Conservation (phyloP, 2,329 filamentous ascomycete species). For the Aphanoascus verrucosus region DNA sequence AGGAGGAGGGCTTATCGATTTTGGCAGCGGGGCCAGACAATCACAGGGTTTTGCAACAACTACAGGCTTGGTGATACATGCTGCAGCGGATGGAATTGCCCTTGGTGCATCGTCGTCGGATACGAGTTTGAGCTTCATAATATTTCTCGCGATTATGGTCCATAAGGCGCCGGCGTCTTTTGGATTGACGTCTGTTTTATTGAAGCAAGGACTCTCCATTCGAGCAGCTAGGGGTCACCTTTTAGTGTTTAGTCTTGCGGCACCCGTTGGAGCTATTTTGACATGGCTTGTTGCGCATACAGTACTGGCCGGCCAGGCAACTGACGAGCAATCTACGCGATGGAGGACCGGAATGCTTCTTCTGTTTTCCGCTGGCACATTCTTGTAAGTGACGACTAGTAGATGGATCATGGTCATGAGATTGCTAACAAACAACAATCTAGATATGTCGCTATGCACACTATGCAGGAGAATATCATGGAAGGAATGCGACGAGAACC, state of each 20-base stretch:
- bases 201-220: conserved; percentile 86
- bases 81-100: conserved; percentile 87
- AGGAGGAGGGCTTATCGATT: conserved; percentile 28
- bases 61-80: conserved; percentile 88
- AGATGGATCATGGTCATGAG: conserved; percentile 12
- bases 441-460: conserved; percentile 96
- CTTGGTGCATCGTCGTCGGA: conserved; percentile 82
- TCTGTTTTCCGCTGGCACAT: conserved; percentile 92
- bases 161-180: conserved; percentile 96
- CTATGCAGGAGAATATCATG: conserved; percentile 67
- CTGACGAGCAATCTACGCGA: conserved; percentile 50
- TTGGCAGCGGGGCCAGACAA: conserved; percentile 20
- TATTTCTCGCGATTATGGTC: conserved; percentile 93
- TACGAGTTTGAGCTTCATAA: conserved; percentile 71
- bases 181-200: conserved; percentile 75
- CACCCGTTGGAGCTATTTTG: conserved; percentile 69
- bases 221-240: conserved; percentile 74
- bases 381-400: conserved; percentile 55
- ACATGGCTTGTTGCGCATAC: conserved; percentile 74
- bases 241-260: conserved; percentile 81
- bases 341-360: conserved; percentile 91
- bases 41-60: conserved; percentile 63
- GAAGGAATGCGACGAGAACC: conserved; percentile 25
- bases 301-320: conserved; percentile 45
- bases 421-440: not conserved